These are phyloP conservation scores for Dimocarpus longan DNA, from an alignment of 345 rosid species.

Conservation along the genomic window DNA sequence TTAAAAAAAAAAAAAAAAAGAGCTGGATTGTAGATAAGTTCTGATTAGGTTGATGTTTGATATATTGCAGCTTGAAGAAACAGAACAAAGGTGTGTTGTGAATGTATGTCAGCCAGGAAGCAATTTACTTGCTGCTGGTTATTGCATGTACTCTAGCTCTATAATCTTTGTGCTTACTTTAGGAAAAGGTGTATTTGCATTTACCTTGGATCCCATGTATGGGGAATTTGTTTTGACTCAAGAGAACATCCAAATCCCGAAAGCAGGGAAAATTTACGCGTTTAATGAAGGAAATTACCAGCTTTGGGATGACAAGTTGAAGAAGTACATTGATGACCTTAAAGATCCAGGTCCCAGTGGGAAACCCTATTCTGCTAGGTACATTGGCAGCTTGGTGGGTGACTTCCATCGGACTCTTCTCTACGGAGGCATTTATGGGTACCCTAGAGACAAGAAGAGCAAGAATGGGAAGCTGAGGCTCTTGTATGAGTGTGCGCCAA, in stretches of 20 bases:
- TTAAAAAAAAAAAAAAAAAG: no score
- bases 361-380: conserved; percentile 92
- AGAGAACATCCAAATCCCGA: conserved; percentile 78
- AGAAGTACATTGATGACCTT: conserved; percentile 89
- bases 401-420: conserved; percentile 87
- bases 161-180: conserved; percentile 79
- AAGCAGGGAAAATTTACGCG: conserved; percentile 78
- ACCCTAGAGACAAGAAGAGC: conserved; percentile 91
- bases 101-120: conserved; percentile 94
- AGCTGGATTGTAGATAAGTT: neutral
- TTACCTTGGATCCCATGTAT: conserved; percentile 92
- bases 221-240: conserved; percentile 94
- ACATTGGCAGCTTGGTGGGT: conserved; percentile 95
- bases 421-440: conserved; percentile 93
- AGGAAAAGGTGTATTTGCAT: conserved; percentile 81
- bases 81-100: conserved; percentile 67
- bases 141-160: conserved; percentile 97
- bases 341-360: conserved; percentile 88
- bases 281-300: conserved; percentile 96
- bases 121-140: conserved; percentile 92
- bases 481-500: conserved; percentile 92
- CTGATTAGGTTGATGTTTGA: neutral
- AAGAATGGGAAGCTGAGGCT: conserved; percentile 94
- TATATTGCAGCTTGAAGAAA: conserved; percentile 56
- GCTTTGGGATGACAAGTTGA: conserved; percentile 86